Conservation (phyloP, 306 rosid genomes). For the Vicia villosa region DNA sequence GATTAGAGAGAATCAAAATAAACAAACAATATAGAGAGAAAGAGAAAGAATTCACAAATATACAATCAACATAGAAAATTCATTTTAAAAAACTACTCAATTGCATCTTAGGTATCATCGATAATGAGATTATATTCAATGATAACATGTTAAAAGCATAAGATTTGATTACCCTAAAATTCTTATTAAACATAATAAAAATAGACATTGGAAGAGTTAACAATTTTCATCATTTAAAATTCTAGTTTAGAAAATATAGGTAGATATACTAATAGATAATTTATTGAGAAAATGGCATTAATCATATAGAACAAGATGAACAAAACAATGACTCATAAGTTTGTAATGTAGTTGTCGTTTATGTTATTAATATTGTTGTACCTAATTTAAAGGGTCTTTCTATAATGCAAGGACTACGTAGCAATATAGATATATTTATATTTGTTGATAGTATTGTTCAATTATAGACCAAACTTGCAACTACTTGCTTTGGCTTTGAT, state of each 20-base stretch:
- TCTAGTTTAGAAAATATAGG: no score
- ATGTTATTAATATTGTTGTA: not conserved
- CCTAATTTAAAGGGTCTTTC: slow-evolving; percentile 10
- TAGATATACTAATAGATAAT: no score
- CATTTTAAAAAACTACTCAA: not conserved
- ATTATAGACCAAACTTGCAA: slow-evolving; percentile 4
- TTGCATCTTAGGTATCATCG: slow-evolving; percentile 9
- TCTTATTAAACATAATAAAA: no score
- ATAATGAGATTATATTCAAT: not conserved
- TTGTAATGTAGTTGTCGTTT: slow-evolving; percentile 1
- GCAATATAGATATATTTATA: not conserved
- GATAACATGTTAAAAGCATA: not conserved
- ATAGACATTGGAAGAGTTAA: no score
- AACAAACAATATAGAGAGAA: not conserved
- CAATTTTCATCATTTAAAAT: not conserved
- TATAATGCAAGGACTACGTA: not conserved
- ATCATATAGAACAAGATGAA: not conserved
- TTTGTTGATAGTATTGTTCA: not conserved
- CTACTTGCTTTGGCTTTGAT: slow-evolving; percentile 15
- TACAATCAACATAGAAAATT: not conserved
- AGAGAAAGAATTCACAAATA: not conserved
- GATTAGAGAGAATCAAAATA: not conserved
- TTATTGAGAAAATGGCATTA: not conserved
- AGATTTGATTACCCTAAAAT: not conserved
- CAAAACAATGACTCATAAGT: slow-evolving; percentile 7